Conservation (phyloP, 768 basidiomycete genomes). For the Termitomyces sp. region DNA sequence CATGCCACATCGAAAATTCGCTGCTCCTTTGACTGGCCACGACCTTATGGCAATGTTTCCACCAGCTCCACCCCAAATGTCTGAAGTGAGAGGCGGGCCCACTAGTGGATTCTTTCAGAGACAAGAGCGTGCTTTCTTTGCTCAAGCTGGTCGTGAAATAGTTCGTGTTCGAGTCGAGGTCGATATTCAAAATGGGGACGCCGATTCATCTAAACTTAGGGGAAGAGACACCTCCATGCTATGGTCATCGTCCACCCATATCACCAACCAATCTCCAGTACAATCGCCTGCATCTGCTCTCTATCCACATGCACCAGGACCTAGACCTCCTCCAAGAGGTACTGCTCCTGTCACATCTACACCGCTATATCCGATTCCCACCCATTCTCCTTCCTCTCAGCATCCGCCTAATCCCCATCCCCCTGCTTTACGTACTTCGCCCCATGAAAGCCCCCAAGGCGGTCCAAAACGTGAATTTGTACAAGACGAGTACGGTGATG, state of each 20-base stretch:
- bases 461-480: slow-evolving; percentile 32
- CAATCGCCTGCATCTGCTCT: slow-evolving; percentile 24
- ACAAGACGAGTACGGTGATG: slow-evolving; percentile 52
- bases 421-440: slow-evolving; percentile 39
- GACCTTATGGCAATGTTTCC: slow-evolving; percentile 86
- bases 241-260: slow-evolving; percentile 20
- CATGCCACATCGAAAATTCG: slow-evolving; percentile 52
- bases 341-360: slow-evolving; percentile 27
- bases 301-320: slow-evolving; percentile 28
- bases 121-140: slow-evolving; percentile 79
- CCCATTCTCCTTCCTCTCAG: slow-evolving; percentile 21
- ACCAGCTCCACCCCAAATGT: slow-evolving; percentile 55
- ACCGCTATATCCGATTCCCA: slow-evolving; percentile 28
- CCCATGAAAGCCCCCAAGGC: slow-evolving; percentile 36
- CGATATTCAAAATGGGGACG: slow-evolving; percentile 40
- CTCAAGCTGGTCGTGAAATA: slow-evolving; percentile 73
- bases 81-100: slow-evolving; percentile 55
- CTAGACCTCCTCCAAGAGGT: slow-evolving; percentile 28
- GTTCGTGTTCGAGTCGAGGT: slow-evolving; percentile 71
- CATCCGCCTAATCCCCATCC: slow-evolving; percentile 31
- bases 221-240: slow-evolving; percentile 19
- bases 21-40: slow-evolving; percentile 74
- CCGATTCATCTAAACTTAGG: slow-evolving; percentile 22
- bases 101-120: slow-evolving; percentile 71
- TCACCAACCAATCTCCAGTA: slow-evolving; percentile 30